These are phyloP conservation scores for Aspergillus nanangensis DNA, from an alignment of 495 filamentous ascomycete species.

Conservation along the genomic window DNA sequence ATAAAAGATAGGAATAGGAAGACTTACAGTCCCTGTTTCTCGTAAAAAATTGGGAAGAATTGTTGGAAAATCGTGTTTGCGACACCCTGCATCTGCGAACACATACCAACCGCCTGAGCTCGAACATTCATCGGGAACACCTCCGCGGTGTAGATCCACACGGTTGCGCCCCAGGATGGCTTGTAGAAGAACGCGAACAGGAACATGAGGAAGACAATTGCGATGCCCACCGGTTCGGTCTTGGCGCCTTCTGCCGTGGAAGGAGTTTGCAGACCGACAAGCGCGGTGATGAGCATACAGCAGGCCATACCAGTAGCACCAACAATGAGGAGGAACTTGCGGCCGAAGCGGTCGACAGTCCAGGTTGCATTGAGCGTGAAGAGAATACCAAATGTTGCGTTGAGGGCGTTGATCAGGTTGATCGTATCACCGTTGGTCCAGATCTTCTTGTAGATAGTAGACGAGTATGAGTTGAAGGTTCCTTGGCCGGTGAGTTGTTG, in stretches of 20 bases:
- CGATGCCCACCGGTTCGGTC: constrained; percentile 50
- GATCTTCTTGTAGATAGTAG: constrained; percentile 55
- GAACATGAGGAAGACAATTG: constrained; percentile 56
- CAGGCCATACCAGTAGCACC: constrained; percentile 63
- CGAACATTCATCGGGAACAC: constrained; percentile 61
- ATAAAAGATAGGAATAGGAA: background rate
- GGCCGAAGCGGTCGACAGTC: constrained; percentile 59
- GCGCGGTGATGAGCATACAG: constrained; percentile 58
- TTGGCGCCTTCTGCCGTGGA: constrained; percentile 38
- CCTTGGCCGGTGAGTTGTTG: constrained; percentile 57
- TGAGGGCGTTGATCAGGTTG: constrained; percentile 60
- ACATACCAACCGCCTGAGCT: constrained; percentile 60
- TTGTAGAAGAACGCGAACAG: constrained; percentile 63
- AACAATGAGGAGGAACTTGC: constrained; percentile 59
- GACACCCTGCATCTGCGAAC: constrained; percentile 56
- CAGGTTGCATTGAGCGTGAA: constrained; percentile 68
- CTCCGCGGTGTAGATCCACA: constrained; percentile 61
- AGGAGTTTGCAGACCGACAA: constrained; percentile 54
- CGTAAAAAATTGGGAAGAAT: constrained; percentile 59
- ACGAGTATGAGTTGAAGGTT: constrained; percentile 54
- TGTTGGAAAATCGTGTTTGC: constrained; percentile 58
- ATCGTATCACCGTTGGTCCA: constrained; percentile 46
- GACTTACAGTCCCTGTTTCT: constrained; percentile 22
- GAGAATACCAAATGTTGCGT: constrained; percentile 58
- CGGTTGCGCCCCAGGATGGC: constrained; percentile 58